Base-by-base conservation (phyloP, 768 basidiomycete species). In the Leucocoprinus leucothites region DNA sequence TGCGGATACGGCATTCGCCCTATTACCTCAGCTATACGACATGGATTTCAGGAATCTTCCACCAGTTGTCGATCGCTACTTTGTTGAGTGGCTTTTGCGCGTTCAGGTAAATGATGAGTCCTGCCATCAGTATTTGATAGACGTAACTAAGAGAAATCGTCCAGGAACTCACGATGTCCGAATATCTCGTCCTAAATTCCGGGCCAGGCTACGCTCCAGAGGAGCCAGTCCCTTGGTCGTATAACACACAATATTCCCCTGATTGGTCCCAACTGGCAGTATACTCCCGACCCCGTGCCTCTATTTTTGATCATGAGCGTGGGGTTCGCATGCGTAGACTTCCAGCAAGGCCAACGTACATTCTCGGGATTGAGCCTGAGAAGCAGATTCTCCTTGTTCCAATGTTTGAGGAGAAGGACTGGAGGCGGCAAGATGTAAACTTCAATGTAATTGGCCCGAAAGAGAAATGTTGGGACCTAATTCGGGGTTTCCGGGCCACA, bases 341-440 rank as follows among this genome's bases (percentile, higher is more conserved):
- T 4, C 26, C 50, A 14, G 26, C 9, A 51, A 5, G 31, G 11
- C 50, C 50, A 21, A 51, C 50, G 18, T 51, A 51, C 26, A 42
- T 51, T 24, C 50, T 51, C 19, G 50, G 50, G 3, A 13, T 51
- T 4, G 50, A 51, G 9, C 25, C 25, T 9, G 7, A 38, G 9
- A 51, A 51, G 16, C 50, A 51, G 25, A 22, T 51, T n/a, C 40
- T 51, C 16, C 50, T 51, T 25, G 50, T 42, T 6, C 50, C 50
- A n/a, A 8, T 28, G 24, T 43, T 51, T 19, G 50, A 42, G 8
- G 7, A 25, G 22, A 51, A 51, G 28, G n/a, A 42, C n/a, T 25
- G 16, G 7, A 11, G 26, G n/a, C 14, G 26, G 18, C 31, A 34
- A 28, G 25, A 16, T 14, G 4, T 50, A 16, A 9, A 26, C 2